A percentile compares a stretch with the other conserved stretches of the same genome.
Evolutionary conservation across 139 green algal species (phyloP).

Genomic region (Desmodesmus armatus): DNA sequence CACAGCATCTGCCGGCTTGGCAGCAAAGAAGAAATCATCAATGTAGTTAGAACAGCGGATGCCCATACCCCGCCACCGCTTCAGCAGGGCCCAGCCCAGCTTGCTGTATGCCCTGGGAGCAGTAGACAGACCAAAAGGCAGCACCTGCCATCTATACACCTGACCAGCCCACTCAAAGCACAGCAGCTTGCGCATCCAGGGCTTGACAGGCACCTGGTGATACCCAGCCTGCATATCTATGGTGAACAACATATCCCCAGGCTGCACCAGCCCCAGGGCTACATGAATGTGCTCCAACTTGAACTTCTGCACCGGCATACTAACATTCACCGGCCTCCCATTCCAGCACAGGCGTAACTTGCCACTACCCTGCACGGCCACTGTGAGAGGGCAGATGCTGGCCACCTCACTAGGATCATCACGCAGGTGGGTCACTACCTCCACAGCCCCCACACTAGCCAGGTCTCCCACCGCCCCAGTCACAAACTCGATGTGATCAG

Average conservation of each 20-base stretch:
- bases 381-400: neutral
- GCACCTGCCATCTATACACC: slow-evolving; percentile 7
- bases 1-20: neutral
- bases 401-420: neutral
- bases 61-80: neutral
- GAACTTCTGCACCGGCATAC: neutral
- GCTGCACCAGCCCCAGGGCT: neutral
- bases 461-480: neutral
- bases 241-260: slow-evolving; percentile 13
- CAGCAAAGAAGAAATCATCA: slow-evolving; percentile 31
- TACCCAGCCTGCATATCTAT: slow-evolving; percentile 6
- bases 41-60: slow-evolving; percentile 30
- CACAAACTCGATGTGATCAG: neutral
- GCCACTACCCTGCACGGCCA: neutral
- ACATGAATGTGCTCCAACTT: slow-evolving; percentile 25
- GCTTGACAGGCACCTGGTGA: slow-evolving; percentile 3
- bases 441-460: neutral
- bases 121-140: slow-evolving; percentile 34
- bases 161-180: slow-evolving; percentile 23
- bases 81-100: neutral
- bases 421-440: neutral
- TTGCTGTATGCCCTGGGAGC: slow-evolving; percentile 6
- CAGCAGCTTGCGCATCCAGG: slow-evolving; percentile 9
- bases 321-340: neutral
- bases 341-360: slow-evolving; percentile 27